Base-by-base conservation (phyloP, 768 basidiomycete species). In the Dioszegia hungarica region DNA sequence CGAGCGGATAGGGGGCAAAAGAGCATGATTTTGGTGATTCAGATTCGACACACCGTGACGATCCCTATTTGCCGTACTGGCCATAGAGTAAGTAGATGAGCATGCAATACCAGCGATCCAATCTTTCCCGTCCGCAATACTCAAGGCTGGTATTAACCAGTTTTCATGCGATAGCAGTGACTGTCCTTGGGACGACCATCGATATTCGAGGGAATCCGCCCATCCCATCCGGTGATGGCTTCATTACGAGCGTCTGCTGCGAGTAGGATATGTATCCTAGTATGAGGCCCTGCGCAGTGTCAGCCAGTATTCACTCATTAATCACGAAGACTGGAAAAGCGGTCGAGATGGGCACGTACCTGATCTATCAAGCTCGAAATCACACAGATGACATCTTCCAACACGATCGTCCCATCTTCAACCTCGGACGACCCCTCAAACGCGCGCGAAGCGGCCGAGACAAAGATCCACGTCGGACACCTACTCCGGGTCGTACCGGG, bases 381-480 rank as follows among this genome's bases (percentile, higher is more conserved):
- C 17, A 72, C 59, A 43, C 60, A 65, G 56, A 76, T 73, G 37
- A 76, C 63, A 54, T 72, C 71, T 36, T 73, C 73, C 17, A 75
- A 27, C 1, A 53, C 62, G 19, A 71, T 60, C 8, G 39, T 40
- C 15, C 67, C 67, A 41, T 65, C 68, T 57, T 73, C 71, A 1
- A 68, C 40, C 36, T 70, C 71, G 19, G 64, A 61, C 19, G 62
- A 43, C 6, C 59, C 62, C 3, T 36, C 38, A 31, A 70, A 73
- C 2, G 68, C 59, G 24, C 27, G 15, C 22, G 33, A 22, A 0
- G 55, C 54, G 4, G 68, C 61, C 0, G 50, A 37, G 9, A 70
- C 12, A 49, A 73, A 73, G 12, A 70, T 58, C 50, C 58, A 56
- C 0, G 68, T 68, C 20, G 71, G 68, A 58, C 70, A 72, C 46